These are phyloP conservation scores for Hibiscus trionum DNA, from an alignment of 345 rosid species.

Conservation along the genomic window DNA sequence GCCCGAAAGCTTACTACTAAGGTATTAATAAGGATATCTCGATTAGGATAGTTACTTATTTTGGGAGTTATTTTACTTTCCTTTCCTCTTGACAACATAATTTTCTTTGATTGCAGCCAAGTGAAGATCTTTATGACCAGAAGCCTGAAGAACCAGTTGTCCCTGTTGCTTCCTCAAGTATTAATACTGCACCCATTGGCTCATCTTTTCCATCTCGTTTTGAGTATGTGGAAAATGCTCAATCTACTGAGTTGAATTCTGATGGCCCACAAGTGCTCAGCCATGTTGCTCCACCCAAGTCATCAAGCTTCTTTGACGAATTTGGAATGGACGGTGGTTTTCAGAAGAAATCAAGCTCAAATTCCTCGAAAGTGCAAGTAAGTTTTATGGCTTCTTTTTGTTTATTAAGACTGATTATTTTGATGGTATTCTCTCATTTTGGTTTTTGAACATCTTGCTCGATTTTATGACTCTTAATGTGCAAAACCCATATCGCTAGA, in stretches of 20 bases:
- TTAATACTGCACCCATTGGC: slow-evolving; percentile 37
- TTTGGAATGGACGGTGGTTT: slow-evolving; percentile 78
- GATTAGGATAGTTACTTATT: background rate
- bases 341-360: slow-evolving; percentile 51
- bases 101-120: slow-evolving; percentile 36
- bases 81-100: background rate
- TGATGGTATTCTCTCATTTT: background rate
- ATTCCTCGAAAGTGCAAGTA: slow-evolving; percentile 72
- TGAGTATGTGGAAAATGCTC: slow-evolving; percentile 68
- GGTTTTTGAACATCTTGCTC: background rate
- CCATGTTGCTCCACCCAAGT: slow-evolving; percentile 94
- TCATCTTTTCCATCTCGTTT: slow-evolving; percentile 73
- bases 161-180: slow-evolving; percentile 54
- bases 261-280: slow-evolving; percentile 61
- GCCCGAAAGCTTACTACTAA: slow-evolving; percentile 75
- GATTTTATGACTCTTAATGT: background rate
- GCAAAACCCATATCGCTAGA: background rate
- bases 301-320: slow-evolving; percentile 81
- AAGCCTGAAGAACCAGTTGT: slow-evolving; percentile 81
- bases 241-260: slow-evolving; percentile 42
- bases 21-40: slow-evolving; percentile 28
- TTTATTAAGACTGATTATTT: background rate
- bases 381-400: slow-evolving; percentile 8
- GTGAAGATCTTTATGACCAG: slow-evolving; percentile 85
- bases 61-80: background rate